Evolutionary conservation across 805 yeast species (phyloP).

Genomic region (Pichia nanzhaoensis): DNA sequence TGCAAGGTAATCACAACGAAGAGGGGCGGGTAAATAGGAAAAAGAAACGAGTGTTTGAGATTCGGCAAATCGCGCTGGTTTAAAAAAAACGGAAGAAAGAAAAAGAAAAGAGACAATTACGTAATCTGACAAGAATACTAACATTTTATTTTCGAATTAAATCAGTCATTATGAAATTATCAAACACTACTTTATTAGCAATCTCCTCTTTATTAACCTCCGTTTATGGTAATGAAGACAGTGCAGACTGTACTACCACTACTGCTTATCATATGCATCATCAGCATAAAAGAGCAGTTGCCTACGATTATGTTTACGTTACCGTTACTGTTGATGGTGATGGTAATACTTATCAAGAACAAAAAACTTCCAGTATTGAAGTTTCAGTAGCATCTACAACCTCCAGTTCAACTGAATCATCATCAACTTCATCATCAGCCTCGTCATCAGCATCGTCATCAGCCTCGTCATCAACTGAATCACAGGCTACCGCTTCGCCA

Average conservation of each 20-base stretch:
- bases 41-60: too few species aligned
- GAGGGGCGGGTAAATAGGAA: too few species aligned
- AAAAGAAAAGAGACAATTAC: too few species aligned
- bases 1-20: too few species aligned
- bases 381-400: conserved; percentile 23
- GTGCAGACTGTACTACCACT: conserved; percentile 33
- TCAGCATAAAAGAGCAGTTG: conserved; percentile 54
- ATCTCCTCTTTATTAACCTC: conserved; percentile 24
- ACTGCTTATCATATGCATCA: conserved; percentile 48
- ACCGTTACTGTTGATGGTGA: conserved; percentile 46
- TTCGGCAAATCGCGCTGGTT: too few species aligned
- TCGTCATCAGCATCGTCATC: conserved; percentile 28
- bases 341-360: conserved; percentile 37
- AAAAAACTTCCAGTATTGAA: conserved; percentile 22
- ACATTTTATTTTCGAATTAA: neutral
- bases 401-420: conserved; percentile 21
- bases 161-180: conserved; percentile 19
- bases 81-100: too few species aligned
- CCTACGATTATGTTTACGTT: conserved; percentile 40
- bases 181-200: conserved; percentile 21
- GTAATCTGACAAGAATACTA: neutral
- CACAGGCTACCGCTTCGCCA: conserved; percentile 24
- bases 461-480: conserved; percentile 23
- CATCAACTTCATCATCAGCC: conserved; percentile 29
- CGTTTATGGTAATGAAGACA: conserved; percentile 34